Evolutionary conservation across 2,329 filamentous ascomycete species (phyloP).

Genomic region (Conoideocrella luteorostrata): DNA sequence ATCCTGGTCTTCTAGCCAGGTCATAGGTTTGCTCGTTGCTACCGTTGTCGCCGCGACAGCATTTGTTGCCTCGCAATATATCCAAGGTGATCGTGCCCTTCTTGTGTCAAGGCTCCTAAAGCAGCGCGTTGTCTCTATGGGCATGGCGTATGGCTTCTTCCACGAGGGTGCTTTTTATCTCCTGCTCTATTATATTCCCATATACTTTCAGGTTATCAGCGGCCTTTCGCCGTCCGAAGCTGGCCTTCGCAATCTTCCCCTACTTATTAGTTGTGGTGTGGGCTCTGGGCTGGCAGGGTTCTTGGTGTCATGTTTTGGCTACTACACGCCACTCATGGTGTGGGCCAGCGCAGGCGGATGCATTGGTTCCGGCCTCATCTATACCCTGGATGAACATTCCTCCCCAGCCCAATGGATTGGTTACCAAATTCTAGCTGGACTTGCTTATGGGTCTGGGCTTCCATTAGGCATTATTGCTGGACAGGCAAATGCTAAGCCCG

Average conservation of each 20-base stretch:
- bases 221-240: constrained; percentile 33
- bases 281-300: constrained; percentile 19
- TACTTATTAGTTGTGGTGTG: constrained; percentile 28
- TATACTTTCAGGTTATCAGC: constrained; percentile 41
- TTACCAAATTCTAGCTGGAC: too few relatives aligned
- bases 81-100: constrained; percentile 33
- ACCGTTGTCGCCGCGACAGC: constrained; percentile 24
- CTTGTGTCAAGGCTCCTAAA: constrained; percentile 28
- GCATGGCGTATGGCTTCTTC: constrained; percentile 29
- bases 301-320: constrained; percentile 24
- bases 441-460: too few relatives aligned
- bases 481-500: too few relatives aligned
- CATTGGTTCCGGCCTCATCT: too few relatives aligned
- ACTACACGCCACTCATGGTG: constrained; percentile 12
- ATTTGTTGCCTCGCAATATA: constrained; percentile 32
- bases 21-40: constrained; percentile 24
- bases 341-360: too few relatives aligned
- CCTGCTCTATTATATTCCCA: constrained; percentile 33
- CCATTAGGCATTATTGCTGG: too few relatives aligned
- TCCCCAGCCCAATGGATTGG: too few relatives aligned
- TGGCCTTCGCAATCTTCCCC: constrained; percentile 34
- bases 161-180: constrained; percentile 28
- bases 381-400: too few relatives aligned
- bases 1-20: constrained; percentile 17
- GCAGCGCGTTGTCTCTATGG: constrained; percentile 32